These are phyloP conservation scores for Trifolium dubium DNA, from an alignment of 306 rosid genomes.

Conservation along the genomic window DNA sequence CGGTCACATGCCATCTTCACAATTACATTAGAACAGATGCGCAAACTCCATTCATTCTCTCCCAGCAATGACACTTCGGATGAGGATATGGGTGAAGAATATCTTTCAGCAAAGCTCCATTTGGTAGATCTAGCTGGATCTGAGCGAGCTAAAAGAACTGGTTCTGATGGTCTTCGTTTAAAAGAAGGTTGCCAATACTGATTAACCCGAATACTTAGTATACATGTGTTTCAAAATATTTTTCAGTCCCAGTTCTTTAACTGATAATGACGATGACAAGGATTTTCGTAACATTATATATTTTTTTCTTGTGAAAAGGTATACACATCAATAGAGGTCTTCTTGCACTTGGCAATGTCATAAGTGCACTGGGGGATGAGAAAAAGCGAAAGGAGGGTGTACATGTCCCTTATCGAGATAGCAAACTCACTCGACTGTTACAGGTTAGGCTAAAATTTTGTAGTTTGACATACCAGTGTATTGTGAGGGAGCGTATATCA, in stretches of 20 bases:
- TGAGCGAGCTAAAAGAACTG: constrained; percentile 87
- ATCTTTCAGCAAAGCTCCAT: constrained; percentile 84
- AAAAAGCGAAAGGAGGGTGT: constrained; percentile 82
- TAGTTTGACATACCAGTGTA: constrained; percentile 19
- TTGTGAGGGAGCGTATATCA: background rate
- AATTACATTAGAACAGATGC: constrained; percentile 82
- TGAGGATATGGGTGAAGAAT: constrained; percentile 86
- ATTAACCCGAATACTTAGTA: constrained; percentile 14
- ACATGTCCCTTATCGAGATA: constrained; percentile 84
- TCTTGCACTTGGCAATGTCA: constrained; percentile 91
- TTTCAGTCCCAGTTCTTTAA: background rate
- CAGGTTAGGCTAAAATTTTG: constrained; percentile 63
- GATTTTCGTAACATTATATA: constrained; percentile 5
- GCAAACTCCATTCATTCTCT: constrained; percentile 62
- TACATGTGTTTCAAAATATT: constrained; percentile 32
- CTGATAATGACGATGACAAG: constrained; percentile 22
- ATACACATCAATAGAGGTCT: constrained; percentile 87
- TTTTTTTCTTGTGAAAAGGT: constrained; percentile 50
- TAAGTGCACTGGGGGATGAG: constrained; percentile 85
- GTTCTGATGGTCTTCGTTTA: constrained; percentile 77
- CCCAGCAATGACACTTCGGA: constrained; percentile 61
- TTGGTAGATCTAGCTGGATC: constrained; percentile 94
- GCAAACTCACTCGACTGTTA: constrained; percentile 90
- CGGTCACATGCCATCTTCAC: constrained; percentile 97
- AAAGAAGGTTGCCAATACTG: constrained; percentile 64